A percentile compares a stretch with the other conserved stretches of the same genome.
Evolutionary conservation across 768 basidiomycete species (phyloP).

Genomic region (Lentinula detonsa): DNA sequence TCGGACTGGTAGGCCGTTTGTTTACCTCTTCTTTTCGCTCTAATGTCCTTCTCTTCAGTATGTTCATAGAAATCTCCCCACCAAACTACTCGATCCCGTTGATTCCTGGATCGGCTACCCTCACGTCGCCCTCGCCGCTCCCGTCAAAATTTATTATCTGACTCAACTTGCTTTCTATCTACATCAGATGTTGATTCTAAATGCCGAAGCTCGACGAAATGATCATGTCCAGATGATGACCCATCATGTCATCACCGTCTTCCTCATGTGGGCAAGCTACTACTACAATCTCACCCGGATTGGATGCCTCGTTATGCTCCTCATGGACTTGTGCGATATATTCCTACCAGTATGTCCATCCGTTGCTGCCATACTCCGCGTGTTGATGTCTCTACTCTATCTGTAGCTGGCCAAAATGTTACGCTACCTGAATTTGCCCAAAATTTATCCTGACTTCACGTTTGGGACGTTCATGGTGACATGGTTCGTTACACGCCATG

Average conservation of each 20-base stretch:
- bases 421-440: constrained; percentile 67
- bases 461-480: constrained; percentile 83
- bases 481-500: constrained; percentile 88
- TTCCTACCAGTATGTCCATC: constrained; percentile 70
- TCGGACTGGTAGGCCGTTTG: constrained; percentile 72
- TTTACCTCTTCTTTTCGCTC: constrained; percentile 9
- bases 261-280: constrained; percentile 75
- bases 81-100: constrained; percentile 51
- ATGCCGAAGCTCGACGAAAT: constrained; percentile 86
- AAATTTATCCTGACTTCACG: constrained; percentile 59
- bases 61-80: constrained; percentile 69
- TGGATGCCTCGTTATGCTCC: constrained; percentile 82
- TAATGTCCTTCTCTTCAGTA: constrained; percentile 46
- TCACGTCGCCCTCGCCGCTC: constrained; percentile 69
- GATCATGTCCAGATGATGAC: constrained; percentile 96
- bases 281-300: constrained; percentile 80
- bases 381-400: neutral
- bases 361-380: neutral
- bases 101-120: constrained; percentile 81
- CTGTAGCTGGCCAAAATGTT: constrained; percentile 88
- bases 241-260: constrained; percentile 88
- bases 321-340: constrained; percentile 96
- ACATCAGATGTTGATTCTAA: constrained; percentile 88
- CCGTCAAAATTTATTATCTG: constrained; percentile 88
- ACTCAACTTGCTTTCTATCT: constrained; percentile 83